Base-by-base conservation (phyloP, 306 rosid genomes). In the Trifolium dubium region DNA sequence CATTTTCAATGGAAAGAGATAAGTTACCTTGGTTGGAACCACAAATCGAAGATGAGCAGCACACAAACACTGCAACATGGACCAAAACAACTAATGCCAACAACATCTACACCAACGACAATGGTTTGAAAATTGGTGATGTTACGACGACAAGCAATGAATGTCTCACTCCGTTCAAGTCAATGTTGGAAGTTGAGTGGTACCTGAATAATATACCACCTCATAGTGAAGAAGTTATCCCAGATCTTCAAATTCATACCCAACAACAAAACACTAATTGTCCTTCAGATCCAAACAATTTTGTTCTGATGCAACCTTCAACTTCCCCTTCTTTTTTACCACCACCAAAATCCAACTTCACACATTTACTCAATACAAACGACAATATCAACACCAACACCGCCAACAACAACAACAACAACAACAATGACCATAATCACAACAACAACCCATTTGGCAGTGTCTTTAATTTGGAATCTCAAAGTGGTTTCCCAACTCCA, bases 251-350 rank as follows among this genome's bases (percentile, higher is more conserved):
- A 32, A 82, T 75, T 61, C 14, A 55, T 5, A 23, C 79, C 58
- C 82, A 50, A n/a, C 34, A 77, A 71, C 53, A 76, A 8, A 6
- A 73, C 69, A 41, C 66, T 47, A 50, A 39, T 23, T 82, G 79
- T 81, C 70, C 68, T 12, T 40, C 83, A 10, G 74, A 79, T 69
- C 87, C 82, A 40, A 69, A 64, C 18, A 71, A 47, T 4, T 37
- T 31, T 5, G 74, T 81, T 30, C 78, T 83, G 3, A 46, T 83
- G 28, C 86, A 83, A 13, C 81, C 77, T 11, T 66, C 88, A 10
- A 87, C 80, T 84, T 89, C 93, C 2, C 85, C 97, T 40, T 79
- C 88, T 88, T 53, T 82, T 86, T 17, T 86, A 8, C 78, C 82
- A 71, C 90, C 83, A 0, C 62, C 82, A 0, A 86, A 85, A 70